Percentiles rank a stretch among this genome's conserved stretches.
phyloP scores from a whole-genome alignment of 805 yeast genomes.

The Schwanniomyces polymorphus region DNA sequence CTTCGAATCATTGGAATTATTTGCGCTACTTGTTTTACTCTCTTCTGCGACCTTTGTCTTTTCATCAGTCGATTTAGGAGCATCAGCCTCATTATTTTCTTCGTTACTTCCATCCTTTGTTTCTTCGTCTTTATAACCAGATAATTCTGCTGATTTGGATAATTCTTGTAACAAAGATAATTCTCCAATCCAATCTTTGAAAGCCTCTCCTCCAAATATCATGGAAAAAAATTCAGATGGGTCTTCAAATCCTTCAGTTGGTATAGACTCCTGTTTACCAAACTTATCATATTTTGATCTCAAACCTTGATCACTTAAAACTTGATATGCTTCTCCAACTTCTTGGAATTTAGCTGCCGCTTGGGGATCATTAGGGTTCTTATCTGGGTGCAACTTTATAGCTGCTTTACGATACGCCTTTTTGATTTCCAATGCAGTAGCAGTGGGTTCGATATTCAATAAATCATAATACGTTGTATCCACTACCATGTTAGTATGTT shows the following conservation, averaged over 20 bases:
- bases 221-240: constrained; percentile 81
- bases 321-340: constrained; percentile 74
- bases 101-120: constrained; percentile 19
- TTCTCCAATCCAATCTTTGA: constrained; percentile 85
- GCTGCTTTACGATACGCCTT: constrained; percentile 48
- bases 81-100: background rate
- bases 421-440: constrained; percentile 44
- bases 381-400: constrained; percentile 44
- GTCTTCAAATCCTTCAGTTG: constrained; percentile 67
- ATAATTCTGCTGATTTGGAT: constrained; percentile 42
- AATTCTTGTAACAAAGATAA: constrained; percentile 48
- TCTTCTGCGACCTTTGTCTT: background rate
- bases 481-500: constrained; percentile 36
- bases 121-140: constrained; percentile 35
- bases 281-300: constrained; percentile 70
- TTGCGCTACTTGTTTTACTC: constrained; percentile 1
- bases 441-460: constrained; percentile 30
- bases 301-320: constrained; percentile 62
- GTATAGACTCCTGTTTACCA: constrained; percentile 70
- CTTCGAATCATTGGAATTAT: constrained; percentile 1
- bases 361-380: constrained; percentile 44
- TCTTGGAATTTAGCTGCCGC: constrained; percentile 47
- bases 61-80: background rate
- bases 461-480: constrained; percentile 45
- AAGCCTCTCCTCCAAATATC: constrained; percentile 84